Conservation (phyloP, 2,329 filamentous ascomycete genomes). For the Taxawa tesnikishii region DNA sequence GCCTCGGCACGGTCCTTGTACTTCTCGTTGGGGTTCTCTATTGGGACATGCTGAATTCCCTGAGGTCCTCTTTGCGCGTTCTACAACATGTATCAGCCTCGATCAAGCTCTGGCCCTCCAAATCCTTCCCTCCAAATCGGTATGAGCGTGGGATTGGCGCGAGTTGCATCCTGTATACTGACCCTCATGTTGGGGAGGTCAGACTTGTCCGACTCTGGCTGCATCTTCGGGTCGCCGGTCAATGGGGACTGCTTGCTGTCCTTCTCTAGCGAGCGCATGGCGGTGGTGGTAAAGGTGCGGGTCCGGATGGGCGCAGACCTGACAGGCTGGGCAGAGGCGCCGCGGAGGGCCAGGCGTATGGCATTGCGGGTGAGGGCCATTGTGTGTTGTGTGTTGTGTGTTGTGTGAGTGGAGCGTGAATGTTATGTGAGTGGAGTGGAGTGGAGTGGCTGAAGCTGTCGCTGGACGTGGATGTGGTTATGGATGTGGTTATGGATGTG, state of each 20-base stretch:
- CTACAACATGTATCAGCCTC: conserved; percentile 14
- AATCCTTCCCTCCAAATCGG: too few species aligned
- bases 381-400: background rate
- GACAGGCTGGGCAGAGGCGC: too few species aligned
- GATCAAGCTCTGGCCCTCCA: conserved; percentile 9
- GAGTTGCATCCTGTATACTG: too few species aligned
- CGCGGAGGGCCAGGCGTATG: conserved; percentile 5
- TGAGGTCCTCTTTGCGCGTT: conserved; percentile 28
- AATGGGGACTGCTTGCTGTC: too few species aligned
- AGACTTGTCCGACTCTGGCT: conserved; percentile 25
- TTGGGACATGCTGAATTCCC: conserved; percentile 56
- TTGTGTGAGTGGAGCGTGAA: too few species aligned
- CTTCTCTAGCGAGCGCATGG: too few species aligned
- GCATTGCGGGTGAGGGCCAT: conserved; percentile 28
- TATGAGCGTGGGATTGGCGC: background rate
- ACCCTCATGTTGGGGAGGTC: conserved; percentile 35
- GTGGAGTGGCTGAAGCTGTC: background rate
- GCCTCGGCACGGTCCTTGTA: conserved; percentile 76
- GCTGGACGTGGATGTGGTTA: background rate
- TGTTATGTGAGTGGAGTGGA: background rate
- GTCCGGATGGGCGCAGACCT: conserved; percentile 11
- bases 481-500: background rate
- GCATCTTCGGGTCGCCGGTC: too few species aligned
- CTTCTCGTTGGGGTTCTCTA: conserved; percentile 89
- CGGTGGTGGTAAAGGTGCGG: conserved; percentile 30